These are phyloP conservation scores for Phialophora macrospora DNA, from an alignment of 2,329 filamentous ascomycete species.

Conservation along the genomic window DNA sequence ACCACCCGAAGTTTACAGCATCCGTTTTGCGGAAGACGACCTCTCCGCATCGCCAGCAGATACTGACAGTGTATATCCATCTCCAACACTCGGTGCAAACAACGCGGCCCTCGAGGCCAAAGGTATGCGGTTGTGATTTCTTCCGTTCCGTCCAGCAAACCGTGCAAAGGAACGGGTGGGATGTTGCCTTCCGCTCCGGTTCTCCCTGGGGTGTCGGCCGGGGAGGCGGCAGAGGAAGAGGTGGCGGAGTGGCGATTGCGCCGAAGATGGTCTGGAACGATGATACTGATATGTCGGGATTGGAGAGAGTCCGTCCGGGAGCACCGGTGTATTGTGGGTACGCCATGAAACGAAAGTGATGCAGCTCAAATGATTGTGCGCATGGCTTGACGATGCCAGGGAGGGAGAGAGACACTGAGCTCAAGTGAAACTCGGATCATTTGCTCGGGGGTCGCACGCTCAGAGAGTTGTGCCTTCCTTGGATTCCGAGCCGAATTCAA, in stretches of 20 bases:
- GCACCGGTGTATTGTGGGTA: conserved; percentile 26
- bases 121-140: conserved; percentile 25
- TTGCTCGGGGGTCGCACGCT: neutral
- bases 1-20: conserved; percentile 41
- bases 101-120: conserved; percentile 32
- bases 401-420: neutral
- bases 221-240: neutral
- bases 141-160: conserved; percentile 32
- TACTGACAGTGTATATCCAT: conserved; percentile 36
- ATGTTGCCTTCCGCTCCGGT: neutral
- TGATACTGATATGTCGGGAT: conserved; percentile 20
- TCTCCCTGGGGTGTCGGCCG: neutral
- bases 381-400: neutral
- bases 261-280: conserved; percentile 18
- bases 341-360: conserved; percentile 23
- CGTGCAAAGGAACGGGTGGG: conserved; percentile 33
- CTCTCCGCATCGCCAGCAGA: conserved; percentile 42
- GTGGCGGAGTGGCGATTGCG: conserved; percentile 7
- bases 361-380: conserved; percentile 3
- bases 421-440: neutral
- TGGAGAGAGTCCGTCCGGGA: conserved; percentile 16
- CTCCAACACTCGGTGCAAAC: conserved; percentile 39
- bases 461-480: neutral
- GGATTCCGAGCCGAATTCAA: neutral
- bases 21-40: conserved; percentile 38